Evolutionary conservation across 2,329 filamentous ascomycete genomes (phyloP).

Genomic region (Fusarium sp.): DNA sequence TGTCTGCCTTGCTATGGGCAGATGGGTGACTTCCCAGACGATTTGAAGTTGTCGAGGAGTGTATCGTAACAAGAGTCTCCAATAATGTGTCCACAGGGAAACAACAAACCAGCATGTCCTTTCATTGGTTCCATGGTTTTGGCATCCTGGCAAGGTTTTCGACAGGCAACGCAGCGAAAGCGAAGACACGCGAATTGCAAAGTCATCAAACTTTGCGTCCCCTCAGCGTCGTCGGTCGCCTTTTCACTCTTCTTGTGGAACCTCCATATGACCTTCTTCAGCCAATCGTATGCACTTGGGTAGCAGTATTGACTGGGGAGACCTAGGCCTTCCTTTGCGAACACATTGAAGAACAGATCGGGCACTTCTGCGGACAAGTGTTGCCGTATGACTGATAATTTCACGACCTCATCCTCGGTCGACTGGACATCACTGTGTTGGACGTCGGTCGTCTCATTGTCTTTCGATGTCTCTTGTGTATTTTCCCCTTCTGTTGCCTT

Average conservation of each 20-base stretch:
- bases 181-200: constrained; percentile 22
- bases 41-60: not conserved
- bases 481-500: not conserved
- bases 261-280: not conserved
- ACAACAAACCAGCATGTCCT: not conserved
- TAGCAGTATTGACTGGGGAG: constrained; percentile 26
- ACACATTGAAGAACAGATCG: not conserved
- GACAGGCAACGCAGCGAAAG: constrained; percentile 24
- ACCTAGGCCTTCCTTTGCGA: constrained; percentile 14
- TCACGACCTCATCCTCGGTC: not conserved
- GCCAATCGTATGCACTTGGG: constrained; percentile 8
- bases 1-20: constrained; percentile 31
- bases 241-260: not conserved
- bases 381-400: not conserved
- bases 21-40: not conserved
- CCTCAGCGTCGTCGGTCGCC: not conserved
- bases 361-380: not conserved
- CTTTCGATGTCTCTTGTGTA: not conserved
- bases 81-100: constrained; percentile 38
- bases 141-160: constrained; percentile 14
- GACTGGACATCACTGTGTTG: not conserved
- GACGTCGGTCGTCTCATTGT: not conserved
- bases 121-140: not conserved
- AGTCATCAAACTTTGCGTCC: not conserved
- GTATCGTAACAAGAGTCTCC: constrained; percentile 19